phyloP scores from a whole-genome alignment of 2,329 filamentous ascomycete species.

The Dryadomyces quercivorus region DNA sequence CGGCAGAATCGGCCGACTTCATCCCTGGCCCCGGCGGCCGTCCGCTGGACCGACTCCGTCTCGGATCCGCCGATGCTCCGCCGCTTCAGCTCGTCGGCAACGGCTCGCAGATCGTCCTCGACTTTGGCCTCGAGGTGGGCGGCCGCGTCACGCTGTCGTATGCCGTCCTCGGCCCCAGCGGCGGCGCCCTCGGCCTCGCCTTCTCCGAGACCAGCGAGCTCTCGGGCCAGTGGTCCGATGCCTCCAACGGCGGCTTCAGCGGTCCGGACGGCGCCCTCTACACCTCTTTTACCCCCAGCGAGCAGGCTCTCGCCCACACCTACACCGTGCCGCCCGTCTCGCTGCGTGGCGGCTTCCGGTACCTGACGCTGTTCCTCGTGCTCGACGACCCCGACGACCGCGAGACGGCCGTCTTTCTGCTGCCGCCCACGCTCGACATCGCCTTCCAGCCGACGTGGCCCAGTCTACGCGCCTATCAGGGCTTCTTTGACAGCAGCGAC shows the following conservation, averaged over 20 bases:
- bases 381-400: slow-evolving; percentile 2
- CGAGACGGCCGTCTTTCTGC: not conserved
- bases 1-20: not conserved
- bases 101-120: slow-evolving; percentile 40
- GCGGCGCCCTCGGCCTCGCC: slow-evolving; percentile 28
- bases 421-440: slow-evolving; percentile 20
- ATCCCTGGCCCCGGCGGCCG: not conserved
- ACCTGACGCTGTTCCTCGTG: slow-evolving; percentile 19
- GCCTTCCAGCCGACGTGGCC: slow-evolving; percentile 29
- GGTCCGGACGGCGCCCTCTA: slow-evolving; percentile 36
- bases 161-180: slow-evolving; percentile 3
- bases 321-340: slow-evolving; percentile 28
- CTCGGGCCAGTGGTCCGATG: slow-evolving; percentile 33
- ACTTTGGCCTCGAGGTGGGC: slow-evolving; percentile 47
- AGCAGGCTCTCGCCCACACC: slow-evolving; percentile 18
- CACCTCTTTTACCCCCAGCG: slow-evolving; percentile 19
- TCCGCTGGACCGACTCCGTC: not conserved
- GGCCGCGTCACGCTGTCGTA: slow-evolving; percentile 42
- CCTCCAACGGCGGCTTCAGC: slow-evolving; percentile 30
- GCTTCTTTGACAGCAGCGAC: slow-evolving; percentile 39
- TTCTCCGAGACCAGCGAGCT: slow-evolving; percentile 35
- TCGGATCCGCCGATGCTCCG: not conserved
- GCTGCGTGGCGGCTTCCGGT: slow-evolving; percentile 39
- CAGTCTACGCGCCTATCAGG: slow-evolving; percentile 36
- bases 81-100: slow-evolving; percentile 22